A percentile compares a stretch with the other conserved stretches of the same genome.
Conservation (phyloP, 768 basidiomycete genomes). For the Tulasnella sp. region DNA sequence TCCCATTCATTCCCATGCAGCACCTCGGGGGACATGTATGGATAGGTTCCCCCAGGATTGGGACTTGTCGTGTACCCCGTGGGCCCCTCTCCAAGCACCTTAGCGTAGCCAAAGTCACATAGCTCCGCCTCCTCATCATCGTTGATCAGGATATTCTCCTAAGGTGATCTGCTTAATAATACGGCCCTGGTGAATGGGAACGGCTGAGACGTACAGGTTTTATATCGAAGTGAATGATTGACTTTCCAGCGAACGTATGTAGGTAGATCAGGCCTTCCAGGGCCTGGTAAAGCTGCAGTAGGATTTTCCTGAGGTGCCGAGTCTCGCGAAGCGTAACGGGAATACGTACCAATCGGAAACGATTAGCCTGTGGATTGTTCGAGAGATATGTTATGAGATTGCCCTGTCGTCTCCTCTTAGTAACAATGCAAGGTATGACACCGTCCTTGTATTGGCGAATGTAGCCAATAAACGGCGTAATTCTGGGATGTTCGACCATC, state of each 20-base stretch:
- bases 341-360: neutral
- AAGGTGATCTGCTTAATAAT: neutral
- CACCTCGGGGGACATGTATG: constrained; percentile 10
- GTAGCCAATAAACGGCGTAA: constrained; percentile 1
- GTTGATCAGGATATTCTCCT: constrained; percentile 18
- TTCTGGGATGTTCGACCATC: neutral
- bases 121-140: neutral
- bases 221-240: constrained; percentile 6
- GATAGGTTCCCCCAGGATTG: neutral
- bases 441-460: neutral
- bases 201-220: neutral
- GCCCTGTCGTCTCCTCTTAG: neutral
- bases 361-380: neutral
- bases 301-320: neutral
- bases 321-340: neutral
- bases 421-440: neutral
- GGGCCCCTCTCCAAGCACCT: neutral
- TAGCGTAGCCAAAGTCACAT: constrained; percentile 21
- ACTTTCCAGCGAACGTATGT: neutral
- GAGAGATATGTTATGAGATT: neutral
- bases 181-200: neutral
- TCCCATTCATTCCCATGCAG: neutral
- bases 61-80: neutral
- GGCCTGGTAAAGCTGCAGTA: neutral
- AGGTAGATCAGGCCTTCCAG: neutral